phyloP scores from a whole-genome alignment of 2,329 filamentous ascomycete species.

The Sporothrix protearum region DNA sequence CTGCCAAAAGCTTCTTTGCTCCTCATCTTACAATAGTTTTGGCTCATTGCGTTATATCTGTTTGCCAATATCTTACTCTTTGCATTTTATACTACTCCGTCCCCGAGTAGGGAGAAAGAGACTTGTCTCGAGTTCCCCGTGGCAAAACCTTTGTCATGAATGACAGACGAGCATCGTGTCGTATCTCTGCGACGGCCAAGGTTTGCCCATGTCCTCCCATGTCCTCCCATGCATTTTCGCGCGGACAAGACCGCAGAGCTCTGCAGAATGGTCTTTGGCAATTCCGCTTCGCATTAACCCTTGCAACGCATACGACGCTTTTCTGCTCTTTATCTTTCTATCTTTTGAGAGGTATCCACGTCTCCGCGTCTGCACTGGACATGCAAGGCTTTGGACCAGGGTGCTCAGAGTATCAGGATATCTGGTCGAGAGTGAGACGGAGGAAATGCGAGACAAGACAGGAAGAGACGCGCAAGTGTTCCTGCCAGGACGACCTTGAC shows the following conservation, averaged over 20 bases:
- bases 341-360: not conserved
- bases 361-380: slow-evolving; percentile 2
- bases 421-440: slow-evolving; percentile 2
- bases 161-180: not conserved
- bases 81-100: not conserved
- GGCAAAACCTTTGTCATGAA: not conserved
- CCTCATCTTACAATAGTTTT: not conserved
- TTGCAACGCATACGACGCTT: not conserved
- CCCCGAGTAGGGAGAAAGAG: not conserved
- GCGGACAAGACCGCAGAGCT: not conserved
- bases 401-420: not conserved
- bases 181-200: not conserved
- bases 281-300: slow-evolving; percentile 9
- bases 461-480: not conserved
- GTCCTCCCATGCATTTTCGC: not conserved
- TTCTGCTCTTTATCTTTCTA: not conserved
- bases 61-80: not conserved
- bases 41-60: not conserved
- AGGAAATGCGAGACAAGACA: not conserved
- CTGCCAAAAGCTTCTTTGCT: not conserved
- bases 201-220: too few relatives aligned
- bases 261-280: not conserved
- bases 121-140: not conserved
- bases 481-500: not conserved
- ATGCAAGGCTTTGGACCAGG: not conserved